Evolutionary conservation across 345 rosid species (phyloP), one percentile per base, ranked within the genome.

Genomic region (Turnera subulata): DNA sequence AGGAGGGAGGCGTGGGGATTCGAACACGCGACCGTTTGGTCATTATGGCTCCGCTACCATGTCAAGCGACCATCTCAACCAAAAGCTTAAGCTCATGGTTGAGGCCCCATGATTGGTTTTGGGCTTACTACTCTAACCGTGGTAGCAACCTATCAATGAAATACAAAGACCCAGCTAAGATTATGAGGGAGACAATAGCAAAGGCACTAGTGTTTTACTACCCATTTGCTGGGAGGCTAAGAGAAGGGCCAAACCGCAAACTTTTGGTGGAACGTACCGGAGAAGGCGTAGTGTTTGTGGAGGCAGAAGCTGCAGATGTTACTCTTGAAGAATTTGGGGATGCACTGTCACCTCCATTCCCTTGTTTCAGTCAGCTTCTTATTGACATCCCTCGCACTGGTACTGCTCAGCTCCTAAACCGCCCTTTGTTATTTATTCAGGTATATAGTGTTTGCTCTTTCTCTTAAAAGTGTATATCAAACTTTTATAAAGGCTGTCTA

Each of bases 251-350:
- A 3, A 15, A 15, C 45, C 45, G 14, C 6, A 40, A 40, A 47
- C 59, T 66, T 14, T 33, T 24, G 38, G 70, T 58, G 58, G 70
- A 66, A 19, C 58, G 70, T 6, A 66, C 48, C 0, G 70, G 64
- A 16, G 70, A 66, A 38, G 70, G 70, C 12, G 33, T 66, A 8
- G 4, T 58, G 53, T 66, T 66, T 11, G 49, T 58, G 1, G 70
- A 58, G 32, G 70, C 59, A 18, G 59, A 58, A 5, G 70, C n/a
- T n/a, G n/a, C 70, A 5, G 53, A 66, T 38, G 49, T 66, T 15
- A 11, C 47, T 9, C 58, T 65, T 1, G 39, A 58, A 6, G 20
- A 65, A 2, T 65, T 58, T 11, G 70, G 70, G 0, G 70, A 65
- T 42, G 56, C 23, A 15, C 63, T 65, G 29, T 51, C 57, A 1